Percentiles rank a stretch among this genome's conserved stretches.
Evolutionary conservation across 2,329 filamentous ascomycete genomes (phyloP).

Genomic region (Byssochlamys sp.): DNA sequence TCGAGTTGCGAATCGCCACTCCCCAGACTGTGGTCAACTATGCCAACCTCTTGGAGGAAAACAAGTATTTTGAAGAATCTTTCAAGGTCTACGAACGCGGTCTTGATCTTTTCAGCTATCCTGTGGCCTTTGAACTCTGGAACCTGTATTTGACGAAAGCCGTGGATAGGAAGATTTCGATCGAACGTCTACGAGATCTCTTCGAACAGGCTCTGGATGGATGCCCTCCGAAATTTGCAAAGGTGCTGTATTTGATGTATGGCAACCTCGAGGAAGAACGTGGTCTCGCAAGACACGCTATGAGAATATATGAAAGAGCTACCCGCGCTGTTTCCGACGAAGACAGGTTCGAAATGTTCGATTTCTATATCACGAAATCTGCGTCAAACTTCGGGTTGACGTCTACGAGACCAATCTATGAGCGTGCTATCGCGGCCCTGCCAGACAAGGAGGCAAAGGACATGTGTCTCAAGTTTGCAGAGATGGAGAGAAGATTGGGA

Average conservation of each 20-base stretch:
- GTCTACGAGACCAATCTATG: constrained; percentile 89
- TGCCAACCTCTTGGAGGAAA: constrained; percentile 85
- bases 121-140: constrained; percentile 96
- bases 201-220: constrained; percentile 96
- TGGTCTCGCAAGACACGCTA: constrained; percentile 86
- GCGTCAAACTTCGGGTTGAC: constrained; percentile 95
- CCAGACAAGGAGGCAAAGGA: constrained; percentile 87
- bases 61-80: constrained; percentile 90
- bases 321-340: constrained; percentile 91
- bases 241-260: constrained; percentile 95
- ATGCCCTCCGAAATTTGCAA: constrained; percentile 90
- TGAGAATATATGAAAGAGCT: constrained; percentile 97
- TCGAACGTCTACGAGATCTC: constrained; percentile 83
- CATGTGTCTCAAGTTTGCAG: constrained; percentile 98
- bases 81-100: constrained; percentile 97
- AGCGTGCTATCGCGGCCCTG: constrained; percentile 84
- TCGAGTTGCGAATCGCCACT: constrained; percentile 93
- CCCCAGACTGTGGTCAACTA: constrained; percentile 98
- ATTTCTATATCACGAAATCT: constrained; percentile 98
- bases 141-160: constrained; percentile 96
- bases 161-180: constrained; percentile 88
- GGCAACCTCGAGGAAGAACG: constrained; percentile 93
- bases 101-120: constrained; percentile 95
- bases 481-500: constrained; percentile 84
- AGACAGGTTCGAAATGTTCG: constrained; percentile 93